Conservation (phyloP, 805 yeast species). For the Blastobotrys chiropterorum region DNA sequence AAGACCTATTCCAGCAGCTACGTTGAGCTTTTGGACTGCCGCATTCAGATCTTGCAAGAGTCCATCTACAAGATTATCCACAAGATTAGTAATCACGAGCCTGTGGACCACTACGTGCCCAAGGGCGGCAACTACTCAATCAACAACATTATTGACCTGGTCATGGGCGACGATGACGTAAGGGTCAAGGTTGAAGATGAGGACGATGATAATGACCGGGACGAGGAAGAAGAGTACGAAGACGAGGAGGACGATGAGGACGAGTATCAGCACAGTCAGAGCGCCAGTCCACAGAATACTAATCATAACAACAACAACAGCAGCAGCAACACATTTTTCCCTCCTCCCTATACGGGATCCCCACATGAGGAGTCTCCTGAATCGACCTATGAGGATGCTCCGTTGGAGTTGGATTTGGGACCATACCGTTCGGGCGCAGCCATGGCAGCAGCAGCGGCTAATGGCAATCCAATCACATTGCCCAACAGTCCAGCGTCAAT, state of each 20-base stretch:
- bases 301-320: not conserved
- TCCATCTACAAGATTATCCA: constrained; percentile 38
- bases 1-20: constrained; percentile 54
- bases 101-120: constrained; percentile 18
- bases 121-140: constrained; percentile 17
- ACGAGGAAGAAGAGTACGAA: constrained; percentile 1
- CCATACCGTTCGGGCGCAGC: constrained; percentile 14
- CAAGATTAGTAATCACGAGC: constrained; percentile 18
- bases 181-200: constrained; percentile 1
- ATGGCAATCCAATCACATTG: not conserved
- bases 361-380: not conserved
- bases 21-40: constrained; percentile 55
- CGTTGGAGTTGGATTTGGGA: constrained; percentile 10
- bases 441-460: constrained; percentile 18
- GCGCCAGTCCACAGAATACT: no score
- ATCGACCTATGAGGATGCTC: not conserved
- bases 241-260: constrained; percentile 4
- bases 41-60: constrained; percentile 47
- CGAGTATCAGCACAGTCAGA: no score
- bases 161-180: constrained; percentile 10
- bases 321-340: not conserved
- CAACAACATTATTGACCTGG: constrained; percentile 19
- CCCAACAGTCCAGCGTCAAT: not conserved
- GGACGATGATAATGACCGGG: constrained; percentile 1
- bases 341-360: not conserved